Evolutionary conservation across 306 rosid species (phyloP).

Genomic region (Corylus heterophylla): DNA sequence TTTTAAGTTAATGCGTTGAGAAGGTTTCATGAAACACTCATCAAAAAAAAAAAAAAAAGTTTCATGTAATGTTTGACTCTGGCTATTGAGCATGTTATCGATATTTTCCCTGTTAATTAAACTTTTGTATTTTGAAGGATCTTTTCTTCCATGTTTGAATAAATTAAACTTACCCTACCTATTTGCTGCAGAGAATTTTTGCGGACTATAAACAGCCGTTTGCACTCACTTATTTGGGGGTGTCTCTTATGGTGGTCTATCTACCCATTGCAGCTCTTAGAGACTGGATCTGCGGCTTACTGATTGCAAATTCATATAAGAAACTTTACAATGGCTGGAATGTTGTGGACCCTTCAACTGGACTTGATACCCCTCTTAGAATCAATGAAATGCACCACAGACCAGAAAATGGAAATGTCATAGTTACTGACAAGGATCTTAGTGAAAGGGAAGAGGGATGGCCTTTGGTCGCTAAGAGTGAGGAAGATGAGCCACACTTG

Average conservation of each 20-base stretch:
- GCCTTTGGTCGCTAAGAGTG: slow-evolving; percentile 29
- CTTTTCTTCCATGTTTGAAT: not conserved
- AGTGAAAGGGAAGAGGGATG: slow-evolving; percentile 58
- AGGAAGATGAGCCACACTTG: slow-evolving; percentile 35
- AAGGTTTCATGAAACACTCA: not conserved
- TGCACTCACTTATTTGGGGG: slow-evolving; percentile 67
- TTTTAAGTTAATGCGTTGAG: not conserved
- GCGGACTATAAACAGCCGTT: slow-evolving; percentile 66
- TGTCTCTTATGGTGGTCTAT: slow-evolving; percentile 60
- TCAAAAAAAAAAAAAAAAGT: not conserved
- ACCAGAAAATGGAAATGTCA: slow-evolving; percentile 24
- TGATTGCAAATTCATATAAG: slow-evolving; percentile 19
- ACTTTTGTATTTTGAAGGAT: not conserved
- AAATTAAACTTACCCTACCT: slow-evolving; percentile 12
- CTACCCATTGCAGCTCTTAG: slow-evolving; percentile 56
- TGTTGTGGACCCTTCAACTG: slow-evolving; percentile 22
- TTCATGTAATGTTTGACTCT: not conserved
- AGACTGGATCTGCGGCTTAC: slow-evolving; percentile 44
- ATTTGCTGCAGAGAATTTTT: slow-evolving; percentile 67
- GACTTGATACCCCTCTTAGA: slow-evolving; percentile 34
- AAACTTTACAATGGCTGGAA: slow-evolving; percentile 23
- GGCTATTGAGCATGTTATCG: not conserved
- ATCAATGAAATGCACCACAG: slow-evolving; percentile 27
- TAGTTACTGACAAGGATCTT: slow-evolving; percentile 45
- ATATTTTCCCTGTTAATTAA: not conserved